Evolutionary conservation across 2,329 filamentous ascomycete species (phyloP).

Genomic region (Hypoxylon sp.): DNA sequence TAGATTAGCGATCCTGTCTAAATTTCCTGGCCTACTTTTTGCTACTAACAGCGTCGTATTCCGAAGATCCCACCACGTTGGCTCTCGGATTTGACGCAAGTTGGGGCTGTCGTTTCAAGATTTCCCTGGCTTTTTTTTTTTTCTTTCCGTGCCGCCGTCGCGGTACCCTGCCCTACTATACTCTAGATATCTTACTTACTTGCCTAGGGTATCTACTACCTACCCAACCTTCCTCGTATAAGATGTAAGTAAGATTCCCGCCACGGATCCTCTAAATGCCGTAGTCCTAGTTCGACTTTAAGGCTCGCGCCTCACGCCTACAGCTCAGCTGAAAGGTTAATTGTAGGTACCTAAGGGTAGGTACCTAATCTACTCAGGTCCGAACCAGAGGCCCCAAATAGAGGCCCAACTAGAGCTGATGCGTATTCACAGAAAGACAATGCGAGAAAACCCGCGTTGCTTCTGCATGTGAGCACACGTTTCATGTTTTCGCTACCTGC

Average conservation of each 20-base stretch:
- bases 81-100: slow-evolving; percentile 14
- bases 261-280: not conserved
- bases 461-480: slow-evolving; percentile 13
- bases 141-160: not conserved
- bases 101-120: slow-evolving; percentile 9
- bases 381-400: not conserved
- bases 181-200: not conserved
- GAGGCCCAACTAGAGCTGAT: not conserved
- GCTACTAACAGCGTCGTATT: slow-evolving; percentile 27
- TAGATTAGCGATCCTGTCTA: slow-evolving; percentile 8
- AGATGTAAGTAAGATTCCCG: slow-evolving; percentile 5
- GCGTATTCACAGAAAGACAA: not conserved
- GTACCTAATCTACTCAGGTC: not conserved
- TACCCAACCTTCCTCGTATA: not conserved
- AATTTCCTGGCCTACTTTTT: not conserved
- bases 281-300: not conserved
- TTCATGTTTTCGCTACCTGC: slow-evolving; percentile 28
- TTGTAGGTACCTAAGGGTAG: no score
- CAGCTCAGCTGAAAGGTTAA: slow-evolving; percentile 18
- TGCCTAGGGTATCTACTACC: not conserved
- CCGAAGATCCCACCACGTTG: slow-evolving; percentile 26
- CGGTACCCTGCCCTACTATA: not conserved
- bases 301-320: slow-evolving; percentile 17
- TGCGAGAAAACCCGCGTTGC: not conserved
- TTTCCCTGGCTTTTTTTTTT: not conserved